Conservation (phyloP, 108 stramenopile genomes). For the Fistulifera solaris region DNA sequence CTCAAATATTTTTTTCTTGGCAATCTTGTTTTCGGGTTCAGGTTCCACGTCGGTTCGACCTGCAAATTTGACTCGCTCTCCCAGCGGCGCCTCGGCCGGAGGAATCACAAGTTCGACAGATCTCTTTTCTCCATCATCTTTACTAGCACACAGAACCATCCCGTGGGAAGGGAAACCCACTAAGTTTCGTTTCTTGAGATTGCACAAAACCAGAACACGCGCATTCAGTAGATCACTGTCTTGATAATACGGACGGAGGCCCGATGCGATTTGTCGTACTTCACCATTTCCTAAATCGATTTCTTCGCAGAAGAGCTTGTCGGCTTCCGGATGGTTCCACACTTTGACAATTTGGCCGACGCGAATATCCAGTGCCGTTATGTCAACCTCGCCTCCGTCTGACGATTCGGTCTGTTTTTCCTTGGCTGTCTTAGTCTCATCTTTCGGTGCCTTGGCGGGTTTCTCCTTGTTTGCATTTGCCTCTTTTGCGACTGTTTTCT, state of each 20-base stretch:
- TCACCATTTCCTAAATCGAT: constrained; percentile 89
- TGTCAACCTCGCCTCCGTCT: constrained; percentile 22
- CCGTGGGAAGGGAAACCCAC: constrained; percentile 87
- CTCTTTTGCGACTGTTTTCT: background rate
- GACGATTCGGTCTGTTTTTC: background rate
- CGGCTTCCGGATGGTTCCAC: constrained; percentile 93
- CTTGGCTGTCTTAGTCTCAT: background rate
- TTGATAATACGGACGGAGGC: constrained; percentile 86
- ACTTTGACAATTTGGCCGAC: constrained; percentile 88
- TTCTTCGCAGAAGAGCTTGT: constrained; percentile 95
- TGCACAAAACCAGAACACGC: constrained; percentile 91
- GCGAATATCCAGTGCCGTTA: constrained; percentile 83
- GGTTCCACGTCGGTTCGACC: constrained; percentile 55
- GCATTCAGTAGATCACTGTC: constrained; percentile 75
- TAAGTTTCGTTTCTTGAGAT: constrained; percentile 84
- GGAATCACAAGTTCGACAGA: constrained; percentile 76
- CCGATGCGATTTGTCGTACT: constrained; percentile 88
- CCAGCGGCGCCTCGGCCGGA: constrained; percentile 60
- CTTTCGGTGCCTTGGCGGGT: constrained; percentile 2
- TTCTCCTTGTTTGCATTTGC: constrained; percentile 1
- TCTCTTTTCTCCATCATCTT: constrained; percentile 50
- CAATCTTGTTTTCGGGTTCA: constrained; percentile 79
- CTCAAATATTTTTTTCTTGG: constrained; percentile 89
- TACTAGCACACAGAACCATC: constrained; percentile 87
- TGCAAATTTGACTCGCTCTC: constrained; percentile 72